phyloP scores from a whole-genome alignment of 2,329 filamentous ascomycete species.

The Colletotrichum higginsianum region DNA sequence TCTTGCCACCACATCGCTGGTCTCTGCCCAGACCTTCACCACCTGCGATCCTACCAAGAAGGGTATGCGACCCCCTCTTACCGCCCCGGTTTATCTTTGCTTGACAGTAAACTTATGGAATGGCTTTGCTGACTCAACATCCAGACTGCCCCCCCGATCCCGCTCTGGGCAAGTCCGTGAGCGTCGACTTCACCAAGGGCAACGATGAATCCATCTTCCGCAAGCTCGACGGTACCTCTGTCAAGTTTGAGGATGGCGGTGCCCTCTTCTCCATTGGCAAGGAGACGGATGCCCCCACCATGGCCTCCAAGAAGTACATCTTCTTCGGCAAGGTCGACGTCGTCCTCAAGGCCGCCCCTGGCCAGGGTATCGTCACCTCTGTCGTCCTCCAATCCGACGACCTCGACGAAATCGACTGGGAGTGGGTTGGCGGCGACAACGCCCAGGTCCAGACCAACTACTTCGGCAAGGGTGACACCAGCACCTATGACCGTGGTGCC shows the following conservation, averaged over 20 bases:
- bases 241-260: slow-evolving; percentile 63
- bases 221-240: slow-evolving; percentile 60
- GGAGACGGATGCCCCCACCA: slow-evolving; percentile 77
- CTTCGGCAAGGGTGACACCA: slow-evolving; percentile 81
- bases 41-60: slow-evolving; percentile 69
- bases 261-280: slow-evolving; percentile 77
- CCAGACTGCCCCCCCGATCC: slow-evolving; percentile 80
- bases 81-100: not conserved
- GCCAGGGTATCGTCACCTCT: slow-evolving; percentile 89
- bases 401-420: slow-evolving; percentile 96
- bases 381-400: slow-evolving; percentile 91
- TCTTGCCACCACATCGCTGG: slow-evolving; percentile 64
- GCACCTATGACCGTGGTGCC: slow-evolving; percentile 78
- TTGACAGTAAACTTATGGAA: not conserved
- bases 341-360: slow-evolving; percentile 82
- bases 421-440: slow-evolving; percentile 87
- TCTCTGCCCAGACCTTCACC: slow-evolving; percentile 70
- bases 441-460: slow-evolving; percentile 89
- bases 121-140: slow-evolving; percentile 44
- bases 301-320: slow-evolving; percentile 87
- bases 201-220: slow-evolving; percentile 74
- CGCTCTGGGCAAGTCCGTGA: slow-evolving; percentile 76
- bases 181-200: slow-evolving; percentile 83
- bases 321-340: slow-evolving; percentile 95
- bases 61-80: slow-evolving; percentile 52